Base-by-base conservation (phyloP, 2,329 filamentous ascomycete species). In the Aureobasidium sp. region DNA sequence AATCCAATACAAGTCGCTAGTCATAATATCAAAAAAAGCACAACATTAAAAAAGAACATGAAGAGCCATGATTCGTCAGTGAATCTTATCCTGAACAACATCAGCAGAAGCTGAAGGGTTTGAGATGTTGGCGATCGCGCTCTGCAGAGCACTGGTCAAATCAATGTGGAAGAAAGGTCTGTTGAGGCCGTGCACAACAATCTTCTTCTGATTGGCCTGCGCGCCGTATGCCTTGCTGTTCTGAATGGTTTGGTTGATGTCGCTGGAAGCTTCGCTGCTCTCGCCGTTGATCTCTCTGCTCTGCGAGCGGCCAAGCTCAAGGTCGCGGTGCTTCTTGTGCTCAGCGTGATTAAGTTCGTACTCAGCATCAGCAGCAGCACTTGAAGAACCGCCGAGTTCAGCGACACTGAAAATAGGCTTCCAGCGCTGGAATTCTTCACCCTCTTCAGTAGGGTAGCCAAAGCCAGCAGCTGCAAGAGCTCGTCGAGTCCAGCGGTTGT, bases 361-460 rank as follows among this genome's bases (percentile, higher is more conserved):
- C 68, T 92, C 87, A 0, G 89, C 89, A 8, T 79, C 79, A 0
- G 84, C 84, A 1, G 88, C 87, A 0, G 89, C 89, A 5, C 87
- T 90, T 59, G 85, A 77, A 5, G 79, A 78, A 24, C 91, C 88
- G 65, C 90, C 86, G 66, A 95, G 86, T 71, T 96, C 91, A 2
- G 93, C 90, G 26, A 97, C 91, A 71, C 86, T 92, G 80, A 96
- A 97, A 66, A 97, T 92, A n/a, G 92, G 90, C 73, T 90, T 92
- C 93, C 92, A 97, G 63, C 89, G 84, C 65, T 84, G 81, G 68
- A 84, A 82, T 7, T 79, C 74, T 15, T 71, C 73, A 61, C 75
- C 77, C 7, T 78, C 79, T 0, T 81, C 77, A 0, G 85, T 84
- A 2, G 91, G 92, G 72, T 88, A 92, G 1, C 93, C 93, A 70